Evolutionary conservation across 140 eudicot species (phyloP).

Genomic region (Ambrosia hybrid): DNA sequence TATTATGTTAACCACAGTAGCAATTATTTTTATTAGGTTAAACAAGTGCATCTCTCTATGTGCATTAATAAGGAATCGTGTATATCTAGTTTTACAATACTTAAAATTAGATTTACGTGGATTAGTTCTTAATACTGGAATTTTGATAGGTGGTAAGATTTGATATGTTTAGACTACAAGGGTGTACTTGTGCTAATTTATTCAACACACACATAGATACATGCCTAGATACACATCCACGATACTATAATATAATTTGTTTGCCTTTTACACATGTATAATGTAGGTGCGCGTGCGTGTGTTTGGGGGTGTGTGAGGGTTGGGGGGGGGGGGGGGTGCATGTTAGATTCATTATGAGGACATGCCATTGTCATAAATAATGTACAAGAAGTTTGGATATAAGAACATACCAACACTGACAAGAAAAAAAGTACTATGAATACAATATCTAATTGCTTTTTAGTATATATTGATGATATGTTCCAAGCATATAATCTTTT

Average conservation of each 20-base stretch:
- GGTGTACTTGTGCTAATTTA: conserved; percentile 4
- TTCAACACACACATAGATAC: neutral
- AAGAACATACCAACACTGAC: neutral
- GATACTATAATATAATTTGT: neutral
- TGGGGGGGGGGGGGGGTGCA: neutral
- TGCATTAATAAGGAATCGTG: no score
- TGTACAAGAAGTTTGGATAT: neutral
- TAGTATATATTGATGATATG: conserved; percentile 17
- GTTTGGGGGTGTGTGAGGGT: no score
- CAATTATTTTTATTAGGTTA: conserved; percentile 12
- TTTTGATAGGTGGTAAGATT: neutral
- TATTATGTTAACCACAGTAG: conserved; percentile 4
- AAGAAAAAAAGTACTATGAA: neutral
- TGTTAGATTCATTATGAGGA: neutral
- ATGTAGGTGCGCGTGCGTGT: neutral
- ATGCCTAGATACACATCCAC: neutral
- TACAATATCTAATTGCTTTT: neutral
- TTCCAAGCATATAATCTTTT: conserved; percentile 18
- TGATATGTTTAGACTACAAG: neutral
- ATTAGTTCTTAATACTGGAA: neutral
- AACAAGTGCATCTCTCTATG: no score
- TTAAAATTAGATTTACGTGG: no score
- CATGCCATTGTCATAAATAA: neutral
- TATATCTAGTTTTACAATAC: neutral
- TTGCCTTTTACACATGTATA: neutral